Evolutionary conservation across 345 rosid genomes (phyloP).

Genomic region (Ceriops zippeliana): DNA sequence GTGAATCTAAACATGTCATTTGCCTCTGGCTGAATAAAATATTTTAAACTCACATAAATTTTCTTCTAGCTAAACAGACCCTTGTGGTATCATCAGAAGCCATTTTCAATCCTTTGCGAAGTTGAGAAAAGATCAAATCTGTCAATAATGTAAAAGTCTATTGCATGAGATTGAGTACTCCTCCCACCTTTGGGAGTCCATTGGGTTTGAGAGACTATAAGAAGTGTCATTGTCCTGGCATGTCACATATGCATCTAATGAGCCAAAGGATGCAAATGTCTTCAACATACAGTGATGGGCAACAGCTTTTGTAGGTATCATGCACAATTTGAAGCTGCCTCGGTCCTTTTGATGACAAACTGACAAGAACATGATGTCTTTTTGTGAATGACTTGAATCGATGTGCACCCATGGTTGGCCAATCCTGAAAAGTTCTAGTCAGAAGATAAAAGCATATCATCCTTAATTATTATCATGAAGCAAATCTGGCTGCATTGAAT

Average conservation of each 20-base stretch:
- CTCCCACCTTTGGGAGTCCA: conserved; percentile 41
- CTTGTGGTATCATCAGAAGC: not conserved
- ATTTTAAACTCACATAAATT: not conserved
- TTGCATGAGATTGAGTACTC: not conserved
- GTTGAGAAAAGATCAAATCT: not conserved
- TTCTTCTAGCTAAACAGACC: conserved; percentile 2
- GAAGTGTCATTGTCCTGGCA: conserved; percentile 23
- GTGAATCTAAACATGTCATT: conserved; percentile 14
- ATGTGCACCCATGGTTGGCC: conserved; percentile 15
- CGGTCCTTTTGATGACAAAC: conserved; percentile 27
- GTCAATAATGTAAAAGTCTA: not conserved
- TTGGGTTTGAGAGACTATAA: conserved; percentile 33
- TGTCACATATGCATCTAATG: conserved; percentile 27
- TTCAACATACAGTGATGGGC: conserved; percentile 22
- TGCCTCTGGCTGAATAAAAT: conserved; percentile 9
- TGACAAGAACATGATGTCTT: conserved; percentile 24
- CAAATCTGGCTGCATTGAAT: too few relatives aligned
- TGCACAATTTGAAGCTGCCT: conserved; percentile 34
- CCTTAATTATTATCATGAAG: not conserved
- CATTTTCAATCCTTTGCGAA: not conserved
- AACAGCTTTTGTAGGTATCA: conserved; percentile 24
- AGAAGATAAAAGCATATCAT: conserved; percentile 4
- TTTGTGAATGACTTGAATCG: conserved; percentile 13
- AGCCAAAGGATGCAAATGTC: conserved; percentile 32
- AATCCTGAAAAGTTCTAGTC: conserved; percentile 32